phyloP scores from a whole-genome alignment of 2,329 filamentous ascomycete genomes.

The Shiraia sp. region DNA sequence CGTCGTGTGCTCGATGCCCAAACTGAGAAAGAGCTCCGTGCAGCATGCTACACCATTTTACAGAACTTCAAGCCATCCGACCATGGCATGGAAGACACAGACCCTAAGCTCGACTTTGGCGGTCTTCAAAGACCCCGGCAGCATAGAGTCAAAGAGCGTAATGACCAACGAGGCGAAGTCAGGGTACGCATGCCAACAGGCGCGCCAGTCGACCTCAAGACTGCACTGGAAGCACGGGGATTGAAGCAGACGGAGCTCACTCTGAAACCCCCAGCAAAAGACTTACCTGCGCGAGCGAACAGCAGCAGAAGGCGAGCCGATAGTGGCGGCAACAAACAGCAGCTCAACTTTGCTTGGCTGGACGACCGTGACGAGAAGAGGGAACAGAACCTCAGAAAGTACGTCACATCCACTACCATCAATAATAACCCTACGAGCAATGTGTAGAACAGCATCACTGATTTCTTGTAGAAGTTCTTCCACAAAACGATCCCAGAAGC shows the following conservation, averaged over 20 bases:
- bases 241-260: conserved; percentile 21
- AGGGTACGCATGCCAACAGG: conserved; percentile 35
- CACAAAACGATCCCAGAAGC: conserved; percentile 41
- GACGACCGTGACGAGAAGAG: conserved; percentile 25
- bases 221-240: conserved; percentile 27
- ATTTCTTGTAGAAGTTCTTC: conserved; percentile 31
- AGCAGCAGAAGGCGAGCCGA: too few species aligned
- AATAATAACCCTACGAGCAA: conserved; percentile 45
- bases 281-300: conserved; percentile 35
- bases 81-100: conserved; percentile 40
- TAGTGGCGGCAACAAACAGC: too few species aligned
- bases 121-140: conserved; percentile 23
- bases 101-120: conserved; percentile 43
- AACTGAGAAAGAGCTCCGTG: conserved; percentile 51
- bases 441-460: conserved; percentile 47
- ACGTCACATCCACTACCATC: conserved; percentile 46
- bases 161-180: conserved; percentile 21
- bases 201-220: conserved; percentile 34
- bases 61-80: conserved; percentile 47
- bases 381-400: conserved; percentile 24
- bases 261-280: conserved; percentile 4
- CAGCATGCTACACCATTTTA: conserved; percentile 51
- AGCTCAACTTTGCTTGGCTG: conserved; percentile 29
- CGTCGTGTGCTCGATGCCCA: conserved; percentile 48
- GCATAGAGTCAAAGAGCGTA: conserved; percentile 17